Evolutionary conservation across 1,139 yeast species (phyloP).

Genomic region (Geotrichum reessii): DNA sequence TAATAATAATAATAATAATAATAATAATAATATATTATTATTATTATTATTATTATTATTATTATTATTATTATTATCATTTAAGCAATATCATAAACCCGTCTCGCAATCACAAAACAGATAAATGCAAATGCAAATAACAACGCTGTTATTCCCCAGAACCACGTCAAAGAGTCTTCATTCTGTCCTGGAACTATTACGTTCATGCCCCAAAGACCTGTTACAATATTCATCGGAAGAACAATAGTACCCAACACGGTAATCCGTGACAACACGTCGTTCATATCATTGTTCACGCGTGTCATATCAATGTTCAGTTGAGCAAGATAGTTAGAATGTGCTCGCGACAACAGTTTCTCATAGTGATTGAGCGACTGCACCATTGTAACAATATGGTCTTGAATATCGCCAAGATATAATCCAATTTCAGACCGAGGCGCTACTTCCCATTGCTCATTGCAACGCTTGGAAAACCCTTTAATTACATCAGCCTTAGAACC

Average conservation of each 20-base stretch:
- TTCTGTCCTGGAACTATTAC: constrained; percentile 93
- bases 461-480: constrained; percentile 93
- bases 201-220: constrained; percentile 99
- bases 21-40: background rate
- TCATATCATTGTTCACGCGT: constrained; percentile 92
- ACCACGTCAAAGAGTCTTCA: constrained; percentile 65
- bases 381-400: constrained; percentile 96
- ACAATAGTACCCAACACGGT: constrained; percentile 93
- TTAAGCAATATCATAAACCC: constrained; percentile 27
- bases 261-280: constrained; percentile 89
- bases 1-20: background rate
- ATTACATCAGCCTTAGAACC: constrained; percentile 94
- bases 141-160: constrained; percentile 42
- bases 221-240: constrained; percentile 85
- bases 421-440: constrained; percentile 43
- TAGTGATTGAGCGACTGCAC: constrained; percentile 82
- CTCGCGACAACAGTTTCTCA: constrained; percentile 87
- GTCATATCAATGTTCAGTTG: constrained; percentile 96
- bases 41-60: too few species aligned
- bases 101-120: constrained; percentile 32
- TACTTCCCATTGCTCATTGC: constrained; percentile 59
- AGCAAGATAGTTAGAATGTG: constrained; percentile 88
- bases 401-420: constrained; percentile 90
- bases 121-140: constrained; percentile 35
- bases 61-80: too few species aligned